Base-by-base conservation (phyloP, 73 alveolate genomes). In the Paramecium caudatum region DNA sequence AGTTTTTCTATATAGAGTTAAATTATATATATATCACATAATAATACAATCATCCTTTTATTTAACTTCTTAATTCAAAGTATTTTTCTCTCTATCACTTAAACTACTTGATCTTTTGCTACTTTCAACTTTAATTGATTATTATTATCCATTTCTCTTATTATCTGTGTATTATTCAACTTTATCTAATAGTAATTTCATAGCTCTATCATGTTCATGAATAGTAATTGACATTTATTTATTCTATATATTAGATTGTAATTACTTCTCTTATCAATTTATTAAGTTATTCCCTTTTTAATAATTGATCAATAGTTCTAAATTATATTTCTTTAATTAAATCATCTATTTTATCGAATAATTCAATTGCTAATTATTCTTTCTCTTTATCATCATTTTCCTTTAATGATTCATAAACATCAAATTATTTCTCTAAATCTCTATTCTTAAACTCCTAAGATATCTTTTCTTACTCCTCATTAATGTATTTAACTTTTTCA, bases 271-370 rank as follows among this genome's bases (percentile, higher is more conserved):
- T 37, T 3, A n/a, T 19, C 2, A 41, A 16, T 74, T 74, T 19
- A 43, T 19, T 43, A 19, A 74, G 6, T 19, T 74, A 74, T 74
- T 74, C 88, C 43, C 88, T 74, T 74, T 74, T 74, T 37, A 74
- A 39, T 0, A 74, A 23, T 45, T 74, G 19, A 45, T 74, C 88
- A 34, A 74, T 74, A 23, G 47, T 74, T 74, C 88, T 74, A 5
- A 74, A 74, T 74, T 74, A 17, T 3, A 74, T 74, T 74, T 74
- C 88, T 25, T 74, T 41, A 9, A 74, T 27, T 10, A 41, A 41
- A 39, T 74, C 88, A 41, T 74, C 47, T 2, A 45, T 37, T 25
- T 74, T 74, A 34, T 74, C 55, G 43, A 74, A 45, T 74, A 74
- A 15, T 41, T 45, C 16, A 13, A 12, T 16, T 36, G 47, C 68